These are phyloP conservation scores for Candida manassasensis DNA, from an alignment of 805 yeast genomes.

Conservation along the genomic window DNA sequence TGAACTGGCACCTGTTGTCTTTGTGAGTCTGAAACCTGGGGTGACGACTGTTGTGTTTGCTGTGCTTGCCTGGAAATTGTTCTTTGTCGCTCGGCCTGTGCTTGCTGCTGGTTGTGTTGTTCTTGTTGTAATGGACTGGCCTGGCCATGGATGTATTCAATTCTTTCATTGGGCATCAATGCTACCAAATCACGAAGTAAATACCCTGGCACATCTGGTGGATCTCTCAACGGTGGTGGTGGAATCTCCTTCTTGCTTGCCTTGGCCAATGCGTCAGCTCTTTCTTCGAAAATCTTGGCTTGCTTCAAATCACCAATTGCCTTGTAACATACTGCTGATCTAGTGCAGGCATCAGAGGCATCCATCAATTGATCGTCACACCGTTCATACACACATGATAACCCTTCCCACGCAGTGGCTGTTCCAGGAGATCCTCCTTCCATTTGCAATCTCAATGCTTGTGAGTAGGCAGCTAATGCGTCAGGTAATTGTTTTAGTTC, in stretches of 20 bases:
- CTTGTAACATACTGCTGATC: constrained; percentile 49
- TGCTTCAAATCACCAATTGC: constrained; percentile 41
- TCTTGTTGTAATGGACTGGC: constrained; percentile 26
- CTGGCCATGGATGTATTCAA: constrained; percentile 30
- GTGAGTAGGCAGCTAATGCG: constrained; percentile 63
- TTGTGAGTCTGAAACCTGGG: too few species aligned
- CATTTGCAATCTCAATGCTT: constrained; percentile 50
- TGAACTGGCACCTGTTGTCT: constrained; percentile 9
- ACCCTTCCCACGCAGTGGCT: constrained; percentile 64
- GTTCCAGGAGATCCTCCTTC: constrained; percentile 44
- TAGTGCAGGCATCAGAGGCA: constrained; percentile 54
- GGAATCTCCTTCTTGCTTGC: constrained; percentile 42
- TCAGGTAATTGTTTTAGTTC: constrained; percentile 58
- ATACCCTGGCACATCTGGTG: constrained; percentile 45
- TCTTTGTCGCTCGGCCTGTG: constrained; percentile 9
- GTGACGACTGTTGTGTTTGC: constrained; percentile 7
- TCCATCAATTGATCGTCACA: constrained; percentile 58
- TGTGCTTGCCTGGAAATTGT: constrained; percentile 4
- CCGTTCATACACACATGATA: constrained; percentile 57
- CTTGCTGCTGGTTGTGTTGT: constrained; percentile 10
- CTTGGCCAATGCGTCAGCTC: constrained; percentile 39
- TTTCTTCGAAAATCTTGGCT: constrained; percentile 38
- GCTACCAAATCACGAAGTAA: constrained; percentile 41
- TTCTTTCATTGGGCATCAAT: constrained; percentile 37
- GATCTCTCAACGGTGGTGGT: constrained; percentile 40